These are phyloP conservation scores for Trametes hirsuta DNA, from an alignment of 1,284 basidiomycete species.

Conservation along the genomic window DNA sequence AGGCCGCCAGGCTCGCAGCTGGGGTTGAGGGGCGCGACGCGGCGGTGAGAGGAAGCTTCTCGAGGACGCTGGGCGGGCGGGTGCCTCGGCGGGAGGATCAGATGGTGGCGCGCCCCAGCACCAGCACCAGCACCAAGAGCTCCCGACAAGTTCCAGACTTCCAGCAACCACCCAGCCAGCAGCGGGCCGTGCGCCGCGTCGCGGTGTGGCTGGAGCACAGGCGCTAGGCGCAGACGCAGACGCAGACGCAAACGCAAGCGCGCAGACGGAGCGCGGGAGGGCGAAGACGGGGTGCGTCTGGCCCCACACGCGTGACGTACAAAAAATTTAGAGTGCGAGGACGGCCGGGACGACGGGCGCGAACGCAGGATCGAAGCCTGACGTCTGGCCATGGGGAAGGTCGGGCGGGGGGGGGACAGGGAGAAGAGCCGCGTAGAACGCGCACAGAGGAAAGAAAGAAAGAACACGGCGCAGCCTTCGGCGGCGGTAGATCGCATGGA, in stretches of 20 bases:
- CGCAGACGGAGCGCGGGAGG: not conserved
- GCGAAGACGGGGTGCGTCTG: not conserved
- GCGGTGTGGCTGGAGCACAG: not conserved
- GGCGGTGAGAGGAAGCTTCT: not conserved
- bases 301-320: not conserved
- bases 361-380: slow-evolving; percentile 2
- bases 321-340: slow-evolving; percentile 7
- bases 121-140: not conserved
- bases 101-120: slow-evolving; percentile 17
- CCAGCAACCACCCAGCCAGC: not conserved
- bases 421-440: too few species aligned
- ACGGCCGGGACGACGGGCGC: slow-evolving; percentile 2
- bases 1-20: not conserved
- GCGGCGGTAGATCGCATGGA: slow-evolving; percentile 23
- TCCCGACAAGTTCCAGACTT: not conserved
- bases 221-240: not conserved
- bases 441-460: not conserved
- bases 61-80: not conserved
- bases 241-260: not conserved
- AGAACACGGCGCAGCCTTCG: not conserved
- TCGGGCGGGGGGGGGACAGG: too few species aligned
- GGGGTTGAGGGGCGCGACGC: not conserved
- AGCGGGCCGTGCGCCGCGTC: not conserved
- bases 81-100: slow-evolving; percentile 1
- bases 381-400: too few species aligned